A percentile compares a stretch with the other conserved stretches of the same genome.
Conservation (phyloP, 202 grass and related monocot genomes). For the Hordeum pubiflorum region DNA sequence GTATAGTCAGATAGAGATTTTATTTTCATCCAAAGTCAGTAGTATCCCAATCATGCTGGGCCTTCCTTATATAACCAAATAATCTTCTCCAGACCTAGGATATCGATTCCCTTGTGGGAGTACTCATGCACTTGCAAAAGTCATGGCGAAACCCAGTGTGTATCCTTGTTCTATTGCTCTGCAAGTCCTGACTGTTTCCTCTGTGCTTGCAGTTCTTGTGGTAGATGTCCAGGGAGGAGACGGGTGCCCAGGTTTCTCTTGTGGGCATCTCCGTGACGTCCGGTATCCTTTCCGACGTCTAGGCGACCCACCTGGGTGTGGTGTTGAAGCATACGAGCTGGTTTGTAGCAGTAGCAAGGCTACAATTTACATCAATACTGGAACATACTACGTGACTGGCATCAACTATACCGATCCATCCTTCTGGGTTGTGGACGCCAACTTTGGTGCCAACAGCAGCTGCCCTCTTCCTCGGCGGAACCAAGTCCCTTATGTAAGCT, state of each 20-base stretch:
- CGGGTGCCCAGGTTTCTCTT: not conserved
- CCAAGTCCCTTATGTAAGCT: too few relatives aligned
- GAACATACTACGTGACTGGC: not conserved
- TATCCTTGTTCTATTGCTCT: not conserved
- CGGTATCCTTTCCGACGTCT: not conserved
- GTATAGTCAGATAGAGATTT: too few relatives aligned
- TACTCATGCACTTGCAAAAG: too few relatives aligned
- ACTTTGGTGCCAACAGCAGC: not conserved
- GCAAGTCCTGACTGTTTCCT: not conserved
- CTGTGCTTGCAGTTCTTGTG: not conserved
- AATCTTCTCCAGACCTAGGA: too few relatives aligned
- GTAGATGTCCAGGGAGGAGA: not conserved
- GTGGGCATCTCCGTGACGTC: not conserved
- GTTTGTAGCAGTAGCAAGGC: not conserved
- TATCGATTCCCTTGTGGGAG: too few relatives aligned
- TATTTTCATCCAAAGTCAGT: too few relatives aligned
- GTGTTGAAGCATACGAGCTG: not conserved
- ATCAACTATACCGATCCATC: not conserved
- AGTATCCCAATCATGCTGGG: too few relatives aligned
- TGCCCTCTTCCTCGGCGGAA: not conserved
- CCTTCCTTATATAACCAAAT: too few relatives aligned
- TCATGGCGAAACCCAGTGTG: too few relatives aligned
- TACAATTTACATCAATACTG: not conserved
- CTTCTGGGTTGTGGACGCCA: not conserved
- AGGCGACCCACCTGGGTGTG: not conserved